phyloP scores from a whole-genome alignment of 2,329 filamentous ascomycete species.

The Penicillium nordicum region DNA sequence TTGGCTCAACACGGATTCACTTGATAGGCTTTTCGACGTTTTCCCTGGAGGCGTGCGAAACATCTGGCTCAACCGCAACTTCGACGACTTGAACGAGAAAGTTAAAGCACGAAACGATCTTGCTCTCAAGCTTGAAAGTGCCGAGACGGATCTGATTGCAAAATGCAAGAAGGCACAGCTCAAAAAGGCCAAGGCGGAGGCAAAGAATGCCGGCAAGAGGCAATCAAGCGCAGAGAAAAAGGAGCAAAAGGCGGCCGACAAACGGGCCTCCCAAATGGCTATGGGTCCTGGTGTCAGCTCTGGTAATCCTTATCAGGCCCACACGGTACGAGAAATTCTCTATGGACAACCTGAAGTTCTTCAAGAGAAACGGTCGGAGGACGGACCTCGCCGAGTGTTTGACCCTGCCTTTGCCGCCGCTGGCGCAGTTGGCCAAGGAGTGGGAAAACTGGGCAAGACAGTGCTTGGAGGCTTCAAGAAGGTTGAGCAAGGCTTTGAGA shows the following conservation, averaged over 20 bases:
- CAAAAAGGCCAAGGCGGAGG: conserved; percentile 63
- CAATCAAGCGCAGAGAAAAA: conserved; percentile 38
- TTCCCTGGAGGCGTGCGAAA: conserved; percentile 94
- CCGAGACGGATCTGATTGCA: conserved; percentile 80
- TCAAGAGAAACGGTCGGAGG: conserved; percentile 13
- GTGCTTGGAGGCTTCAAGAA: conserved; percentile 45
- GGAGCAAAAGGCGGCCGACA: conserved; percentile 51
- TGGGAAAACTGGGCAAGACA: conserved; percentile 45
- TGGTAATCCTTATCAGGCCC: conserved; percentile 56
- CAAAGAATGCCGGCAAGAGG: conserved; percentile 57
- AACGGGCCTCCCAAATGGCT: conserved; percentile 44
- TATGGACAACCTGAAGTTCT: conserved; percentile 23
- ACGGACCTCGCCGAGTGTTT: conserved; percentile 26
- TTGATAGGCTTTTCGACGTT: conserved; percentile 85
- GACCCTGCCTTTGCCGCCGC: conserved; percentile 52
- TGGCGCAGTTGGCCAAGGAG: conserved; percentile 50
- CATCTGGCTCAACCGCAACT: conserved; percentile 93
- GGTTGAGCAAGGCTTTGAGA: conserved; percentile 38
- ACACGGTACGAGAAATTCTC: conserved; percentile 48
- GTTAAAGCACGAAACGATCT: conserved; percentile 70
- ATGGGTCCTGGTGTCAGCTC: conserved; percentile 52
- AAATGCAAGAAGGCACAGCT: conserved; percentile 73
- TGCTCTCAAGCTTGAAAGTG: conserved; percentile 69
- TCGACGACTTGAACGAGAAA: conserved; percentile 78
- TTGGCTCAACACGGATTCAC: conserved; percentile 80